Evolutionary conservation across 2,329 filamentous ascomycete genomes (phyloP).

Genomic region (Ophioceras dolichostomum): DNA sequence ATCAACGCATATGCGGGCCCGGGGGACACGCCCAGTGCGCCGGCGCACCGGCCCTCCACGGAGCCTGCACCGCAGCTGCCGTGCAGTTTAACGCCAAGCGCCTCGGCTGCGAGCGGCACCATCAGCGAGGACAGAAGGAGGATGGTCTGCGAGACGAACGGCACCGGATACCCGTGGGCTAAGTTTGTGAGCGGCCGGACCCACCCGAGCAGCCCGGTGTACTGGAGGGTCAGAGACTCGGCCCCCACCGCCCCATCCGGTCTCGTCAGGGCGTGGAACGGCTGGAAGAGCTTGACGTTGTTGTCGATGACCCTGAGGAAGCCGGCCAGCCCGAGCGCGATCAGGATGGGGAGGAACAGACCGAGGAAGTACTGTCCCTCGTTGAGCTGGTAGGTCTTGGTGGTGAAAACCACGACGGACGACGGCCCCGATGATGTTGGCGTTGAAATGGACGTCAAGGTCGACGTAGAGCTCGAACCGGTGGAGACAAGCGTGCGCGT

Average conservation of each 20-base stretch:
- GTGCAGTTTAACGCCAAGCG: constrained; percentile 23
- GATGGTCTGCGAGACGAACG: constrained; percentile 20
- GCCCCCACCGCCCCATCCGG: constrained; percentile 22
- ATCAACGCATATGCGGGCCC: constrained; percentile 17
- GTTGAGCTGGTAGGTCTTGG: constrained; percentile 12
- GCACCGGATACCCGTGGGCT: constrained; percentile 20
- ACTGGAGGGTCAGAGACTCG: constrained; percentile 29
- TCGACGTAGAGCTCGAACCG: constrained; percentile 8
- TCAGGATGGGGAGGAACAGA: constrained; percentile 26
- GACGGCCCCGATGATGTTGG: constrained; percentile 3
- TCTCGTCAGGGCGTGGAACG: constrained; percentile 27
- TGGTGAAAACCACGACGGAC: constrained; percentile 9
- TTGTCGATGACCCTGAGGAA: constrained; percentile 26
- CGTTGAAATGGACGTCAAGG: constrained; percentile 12
- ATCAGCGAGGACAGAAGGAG: constrained; percentile 20
- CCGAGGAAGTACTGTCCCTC: constrained; percentile 23
- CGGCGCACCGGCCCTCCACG: constrained; percentile 18
- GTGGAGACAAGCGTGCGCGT: constrained; percentile 13
- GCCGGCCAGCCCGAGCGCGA: constrained; percentile 25
- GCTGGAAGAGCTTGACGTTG: constrained; percentile 27
- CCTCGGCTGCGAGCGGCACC: constrained; percentile 26
- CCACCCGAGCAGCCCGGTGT: constrained; percentile 22
- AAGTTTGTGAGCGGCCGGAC: constrained; percentile 20
- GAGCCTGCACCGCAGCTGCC: constrained; percentile 18
- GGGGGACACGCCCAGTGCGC: constrained; percentile 20